Evolutionary conservation across 345 rosid species (phyloP), one percentile per base, ranked within the genome.

Genomic region (Hibiscus trionum): DNA sequence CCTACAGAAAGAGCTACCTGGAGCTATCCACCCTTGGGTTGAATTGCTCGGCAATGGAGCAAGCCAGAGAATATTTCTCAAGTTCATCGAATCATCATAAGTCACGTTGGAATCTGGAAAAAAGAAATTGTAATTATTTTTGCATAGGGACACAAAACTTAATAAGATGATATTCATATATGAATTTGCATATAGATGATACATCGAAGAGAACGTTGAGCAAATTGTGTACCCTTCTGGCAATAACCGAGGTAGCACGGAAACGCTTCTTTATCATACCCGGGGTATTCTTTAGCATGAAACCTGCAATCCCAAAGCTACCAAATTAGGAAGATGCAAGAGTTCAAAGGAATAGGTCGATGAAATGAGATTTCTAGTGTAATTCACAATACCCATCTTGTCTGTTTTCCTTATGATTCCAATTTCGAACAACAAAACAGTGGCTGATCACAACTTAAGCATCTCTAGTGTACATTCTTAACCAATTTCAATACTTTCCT

Each of bases 241-340:
- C 98, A 94, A 78, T 82, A 91, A n/a, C 98, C 97, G 93, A 88
- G 82, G 71, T 86, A 83, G 78, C 33, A 83, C 1, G 97, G 93
- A 81, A 94, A 94, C 17, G 46, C 78, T 60, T 80, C 70, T 80
- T 88, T 79, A 75, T 90, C 91, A 62, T 82, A 91, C 11, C 84
- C 88, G 55, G 98, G 98, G 77, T 88, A 94, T 78, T 94, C 98
- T 81, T 82, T 91, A 31, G 96, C 97, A 84, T 94, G 98, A 73
- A 94, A 91, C 85, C 98, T 91, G 79, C 71, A 77, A 75, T 67
- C 61, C 21, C n/a, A 44, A 46, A 1, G 65, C 16, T 8, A 27
- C 61, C 56, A 76, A 70, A 26, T 74, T 16, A 47, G 47, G 5
- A 12, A 75, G 44, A 59, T 47, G 37, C 63, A 68, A 46, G 2